Base-by-base conservation (phyloP, 805 yeast genomes). In the Zygosaccharomyces siamensis region DNA sequence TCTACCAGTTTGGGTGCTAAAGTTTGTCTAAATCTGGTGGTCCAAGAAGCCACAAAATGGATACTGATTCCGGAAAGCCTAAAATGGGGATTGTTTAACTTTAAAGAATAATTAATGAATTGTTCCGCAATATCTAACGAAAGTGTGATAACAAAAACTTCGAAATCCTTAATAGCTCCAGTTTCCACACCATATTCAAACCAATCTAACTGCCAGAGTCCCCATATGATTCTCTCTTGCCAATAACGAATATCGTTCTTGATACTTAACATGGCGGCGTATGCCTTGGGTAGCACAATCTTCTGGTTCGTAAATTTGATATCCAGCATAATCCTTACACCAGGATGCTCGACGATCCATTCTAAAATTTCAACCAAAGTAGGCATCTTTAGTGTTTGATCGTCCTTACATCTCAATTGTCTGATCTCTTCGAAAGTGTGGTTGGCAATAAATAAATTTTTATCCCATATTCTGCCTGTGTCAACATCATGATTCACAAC, bases 21-120 rank as follows among this genome's bases (percentile, higher is more conserved):
- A 2, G 54, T 20, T 0, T 49, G 50, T 49, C 51, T 60, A 53
- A 61, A 78, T 60, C 51, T 72, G 54, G 46, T 56, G 3, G 68
- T 72, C 79, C 76, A 72, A 61, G 78, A 74, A 59, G 74, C 71
- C 59, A 73, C 59, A 71, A 67, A 44, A 31, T 70, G 61, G 10
- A 71, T 45, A 11, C 89, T 83, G 37, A 83, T 76, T 28, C 83
- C 86, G 26, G 73, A 71, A 46, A 82, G 72, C 63, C 78, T 80
- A 57, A 72, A 72, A 56, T 78, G 78, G 16, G 61, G 54, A 43
- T 67, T 56, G 7, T 72, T 67, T 35, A 72, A 53, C 39, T 67
- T 53, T 38, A 64, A 54, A 24, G 76, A 69, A 39, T 75, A 76
- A 42, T 63, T 51, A 16, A 71, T 56, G 18, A 71, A 67, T 4